Evolutionary conservation across 495 filamentous ascomycete species (phyloP).

Genomic region (Xylaria telfairii): DNA sequence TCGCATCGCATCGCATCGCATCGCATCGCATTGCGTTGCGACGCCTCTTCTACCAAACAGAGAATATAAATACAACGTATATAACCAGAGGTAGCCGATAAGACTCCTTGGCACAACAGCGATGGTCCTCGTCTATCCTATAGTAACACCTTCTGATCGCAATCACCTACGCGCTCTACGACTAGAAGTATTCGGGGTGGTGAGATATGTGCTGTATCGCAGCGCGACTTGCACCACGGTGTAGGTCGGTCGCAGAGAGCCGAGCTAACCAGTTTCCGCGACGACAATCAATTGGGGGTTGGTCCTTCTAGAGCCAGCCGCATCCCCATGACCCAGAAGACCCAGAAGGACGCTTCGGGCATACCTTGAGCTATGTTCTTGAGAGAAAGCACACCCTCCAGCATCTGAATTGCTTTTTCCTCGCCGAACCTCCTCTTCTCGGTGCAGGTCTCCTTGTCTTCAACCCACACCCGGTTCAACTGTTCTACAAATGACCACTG

Average conservation of each 20-base stretch:
- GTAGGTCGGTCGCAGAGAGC: neutral
- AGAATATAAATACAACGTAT: too few relatives aligned
- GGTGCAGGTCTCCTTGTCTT: neutral
- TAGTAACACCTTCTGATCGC: neutral
- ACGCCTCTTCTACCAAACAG: neutral
- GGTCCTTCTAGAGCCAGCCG: neutral
- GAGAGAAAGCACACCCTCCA: neutral
- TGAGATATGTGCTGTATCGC: neutral
- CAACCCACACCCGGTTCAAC: neutral
- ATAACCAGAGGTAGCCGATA: neutral
- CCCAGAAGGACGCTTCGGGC: neutral
- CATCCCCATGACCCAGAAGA: conserved; percentile 3
- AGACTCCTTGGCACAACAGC: neutral
- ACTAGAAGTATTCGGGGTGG: neutral
- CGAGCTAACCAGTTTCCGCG: neutral
- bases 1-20: too few relatives aligned
- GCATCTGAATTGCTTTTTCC: neutral
- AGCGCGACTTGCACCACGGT: neutral
- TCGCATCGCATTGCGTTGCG: neutral
- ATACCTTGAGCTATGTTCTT: neutral
- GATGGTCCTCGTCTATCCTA: neutral
- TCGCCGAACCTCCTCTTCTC: neutral
- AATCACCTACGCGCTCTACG: neutral
- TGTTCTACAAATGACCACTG: neutral
- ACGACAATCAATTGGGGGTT: neutral